Evolutionary conservation across 768 basidiomycete genomes (phyloP), one percentile per base, ranked within the genome.

Genomic region (Chiua virens): DNA sequence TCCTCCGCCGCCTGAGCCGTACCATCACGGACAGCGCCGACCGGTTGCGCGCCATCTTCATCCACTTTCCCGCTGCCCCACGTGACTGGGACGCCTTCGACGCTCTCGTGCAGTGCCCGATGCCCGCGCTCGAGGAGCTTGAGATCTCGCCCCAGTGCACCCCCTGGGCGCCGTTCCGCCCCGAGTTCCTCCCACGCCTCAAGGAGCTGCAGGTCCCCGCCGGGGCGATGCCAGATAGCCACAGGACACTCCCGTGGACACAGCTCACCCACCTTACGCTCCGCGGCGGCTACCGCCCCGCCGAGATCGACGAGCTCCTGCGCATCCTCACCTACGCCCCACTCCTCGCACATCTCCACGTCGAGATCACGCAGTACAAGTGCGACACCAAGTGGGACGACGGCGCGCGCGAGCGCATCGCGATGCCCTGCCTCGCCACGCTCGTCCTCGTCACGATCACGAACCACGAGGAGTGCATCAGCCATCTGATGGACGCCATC

Each of bases 141-240:
- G 65, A 67, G 54, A 62, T 67, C 36, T 68, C 66, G 17, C 66
- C 66, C 5, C 66, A 68, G 44, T 66, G 62, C 23, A 66, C 61
- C 0, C 66, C 64, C 30, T 68, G 66, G 66, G 62, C 60, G 8
- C 66, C 66, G 8, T 68, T 68, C 50, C 44, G 52, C 9, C 64
- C 66, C 46, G 66, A 67, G 38, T 55, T 50, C 14, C 3, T 68
- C 1, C 66, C 66, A 0, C 57, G 53, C 1, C 37, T 67, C 11
- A 57, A 32, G 9, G 66, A 68, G 40, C 30, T 67, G 18, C 65
- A 67, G 59, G 59, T 67, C n/a, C 65, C 65, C 7, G 65, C 65
- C 0, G 65, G 65, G 27, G 57, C 61, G 34, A 67, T 67, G 65
- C 63, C 65, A 17, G 65, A 66, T 17, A 67, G 65, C 48, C 65